Percentiles rank a stretch among this genome's conserved stretches.
Conservation (phyloP, 148 eudicot species). For the Nyssa sinensis region DNA sequence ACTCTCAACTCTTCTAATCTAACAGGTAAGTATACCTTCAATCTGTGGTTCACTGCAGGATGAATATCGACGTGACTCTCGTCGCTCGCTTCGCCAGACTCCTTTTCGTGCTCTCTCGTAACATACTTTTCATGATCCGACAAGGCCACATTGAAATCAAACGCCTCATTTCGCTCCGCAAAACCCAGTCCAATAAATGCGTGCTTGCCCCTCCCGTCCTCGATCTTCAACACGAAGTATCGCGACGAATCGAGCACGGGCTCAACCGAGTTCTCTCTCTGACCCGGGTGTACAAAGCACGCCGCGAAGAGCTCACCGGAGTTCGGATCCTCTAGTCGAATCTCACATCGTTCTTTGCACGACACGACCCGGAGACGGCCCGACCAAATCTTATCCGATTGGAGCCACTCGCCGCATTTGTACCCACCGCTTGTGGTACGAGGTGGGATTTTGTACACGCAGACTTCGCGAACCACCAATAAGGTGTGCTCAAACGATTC, state of each 20-base stretch:
- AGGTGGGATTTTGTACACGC: slow-evolving; percentile 93
- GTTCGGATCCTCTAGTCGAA: slow-evolving; percentile 85
- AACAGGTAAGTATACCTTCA: too few relatives aligned
- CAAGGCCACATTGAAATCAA: slow-evolving; percentile 93
- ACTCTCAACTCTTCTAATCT: too few relatives aligned
- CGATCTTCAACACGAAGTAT: slow-evolving; percentile 84
- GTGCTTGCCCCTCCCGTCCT: slow-evolving; percentile 87
- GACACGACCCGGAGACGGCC: slow-evolving; percentile 93
- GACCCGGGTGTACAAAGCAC: slow-evolving; percentile 70
- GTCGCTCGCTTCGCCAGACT: slow-evolving; percentile 29
- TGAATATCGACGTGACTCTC: slow-evolving; percentile 74
- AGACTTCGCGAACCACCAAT: slow-evolving; percentile 89
- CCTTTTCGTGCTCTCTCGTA: slow-evolving; percentile 65
- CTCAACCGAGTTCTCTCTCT: slow-evolving; percentile 71
- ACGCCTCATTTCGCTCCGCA: slow-evolving; percentile 86
- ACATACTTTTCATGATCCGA: slow-evolving; percentile 96
- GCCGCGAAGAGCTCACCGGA: slow-evolving; percentile 98
- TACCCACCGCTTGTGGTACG: slow-evolving; percentile 86
- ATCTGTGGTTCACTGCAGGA: slow-evolving; percentile 88
- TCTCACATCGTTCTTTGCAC: slow-evolving; percentile 70
- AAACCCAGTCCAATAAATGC: slow-evolving; percentile 93
- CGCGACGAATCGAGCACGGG: slow-evolving; percentile 87
- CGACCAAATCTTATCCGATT: slow-evolving; percentile 96
- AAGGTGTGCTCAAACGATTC: slow-evolving; percentile 95
- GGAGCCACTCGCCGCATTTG: slow-evolving; percentile 99